A percentile compares a stretch with the other conserved stretches of the same genome.
Conservation (phyloP, 345 rosid genomes). For the Toxicodendron radicans region DNA sequence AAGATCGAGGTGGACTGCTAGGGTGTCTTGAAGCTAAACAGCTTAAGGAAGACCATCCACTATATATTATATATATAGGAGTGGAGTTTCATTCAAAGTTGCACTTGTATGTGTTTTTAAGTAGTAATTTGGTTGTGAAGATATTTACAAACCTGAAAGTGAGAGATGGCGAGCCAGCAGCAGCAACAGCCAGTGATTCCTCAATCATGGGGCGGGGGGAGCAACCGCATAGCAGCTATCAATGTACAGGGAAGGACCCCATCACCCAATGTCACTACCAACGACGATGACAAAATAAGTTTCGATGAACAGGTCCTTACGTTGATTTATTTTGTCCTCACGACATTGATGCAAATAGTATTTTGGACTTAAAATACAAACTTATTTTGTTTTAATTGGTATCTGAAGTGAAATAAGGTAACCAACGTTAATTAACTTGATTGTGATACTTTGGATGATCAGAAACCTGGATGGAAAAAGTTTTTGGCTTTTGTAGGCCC, state of each 20-base stretch:
- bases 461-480: constrained; percentile 62
- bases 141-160: neutral
- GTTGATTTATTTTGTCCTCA: neutral
- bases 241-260: constrained; percentile 24
- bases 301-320: constrained; percentile 14
- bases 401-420: neutral
- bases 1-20: neutral
- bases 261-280: neutral
- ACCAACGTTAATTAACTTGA: too few relatives aligned
- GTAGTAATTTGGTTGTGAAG: neutral
- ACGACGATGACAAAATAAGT: constrained; percentile 1
- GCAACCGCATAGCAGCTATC: constrained; percentile 38
- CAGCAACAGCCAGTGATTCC: constrained; percentile 19
- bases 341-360: neutral
- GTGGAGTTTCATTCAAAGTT: neutral
- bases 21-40: neutral
- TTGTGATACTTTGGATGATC: neutral
- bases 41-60: neutral
- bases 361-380: neutral
- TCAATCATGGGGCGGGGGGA: constrained; percentile 5
- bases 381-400: too few relatives aligned
- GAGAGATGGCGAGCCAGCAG: constrained; percentile 26
- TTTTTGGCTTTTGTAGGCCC: constrained; percentile 57
- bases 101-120: neutral
- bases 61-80: neutral